A percentile compares a stretch with the other conserved stretches of the same genome.
Evolutionary conservation across 2,329 filamentous ascomycete species (phyloP).

Genomic region (Bipolaris bicolor): DNA sequence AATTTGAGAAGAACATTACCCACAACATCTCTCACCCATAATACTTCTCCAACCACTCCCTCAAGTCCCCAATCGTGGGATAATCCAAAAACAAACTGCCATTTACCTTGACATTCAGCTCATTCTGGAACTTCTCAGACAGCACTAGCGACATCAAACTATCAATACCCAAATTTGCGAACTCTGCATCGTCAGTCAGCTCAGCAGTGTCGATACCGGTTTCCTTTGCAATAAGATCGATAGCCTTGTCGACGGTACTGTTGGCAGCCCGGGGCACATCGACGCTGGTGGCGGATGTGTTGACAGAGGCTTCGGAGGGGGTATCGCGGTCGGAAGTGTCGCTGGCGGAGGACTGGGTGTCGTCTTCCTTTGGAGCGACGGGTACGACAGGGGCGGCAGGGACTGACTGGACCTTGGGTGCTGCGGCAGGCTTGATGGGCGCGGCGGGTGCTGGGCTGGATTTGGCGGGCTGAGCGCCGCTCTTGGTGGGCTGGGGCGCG

Average conservation of each 20-base stretch:
- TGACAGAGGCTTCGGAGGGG: slow-evolving; percentile 1
- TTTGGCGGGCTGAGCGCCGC: not conserved
- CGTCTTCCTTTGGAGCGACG: not conserved
- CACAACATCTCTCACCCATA: slow-evolving; percentile 7
- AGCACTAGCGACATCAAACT: slow-evolving; percentile 33
- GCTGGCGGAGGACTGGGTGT: not conserved
- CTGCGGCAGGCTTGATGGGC: not conserved
- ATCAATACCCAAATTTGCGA: slow-evolving; percentile 38
- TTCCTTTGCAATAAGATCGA: slow-evolving; percentile 30
- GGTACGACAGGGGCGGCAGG: too few relatives aligned
- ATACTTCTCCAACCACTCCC: slow-evolving; percentile 25
- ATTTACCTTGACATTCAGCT: slow-evolving; percentile 23
- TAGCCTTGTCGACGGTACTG: slow-evolving; percentile 15
- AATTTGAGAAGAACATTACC: too few relatives aligned
- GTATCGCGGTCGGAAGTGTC: not conserved
- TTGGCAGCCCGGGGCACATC: not conserved
- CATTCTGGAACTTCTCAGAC: slow-evolving; percentile 29
- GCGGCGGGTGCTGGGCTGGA: not conserved
- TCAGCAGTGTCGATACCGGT: slow-evolving; percentile 23
- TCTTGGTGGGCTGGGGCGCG: slow-evolving; percentile 16
- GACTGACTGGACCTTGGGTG: not conserved
- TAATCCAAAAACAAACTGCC: slow-evolving; percentile 33
- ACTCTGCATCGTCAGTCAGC: slow-evolving; percentile 27
- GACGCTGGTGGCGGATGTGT: slow-evolving; percentile 4
- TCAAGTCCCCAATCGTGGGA: slow-evolving; percentile 30